Evolutionary conservation across 2,329 filamentous ascomycete genomes (phyloP).

Genomic region (Pyricularia grisea): DNA sequence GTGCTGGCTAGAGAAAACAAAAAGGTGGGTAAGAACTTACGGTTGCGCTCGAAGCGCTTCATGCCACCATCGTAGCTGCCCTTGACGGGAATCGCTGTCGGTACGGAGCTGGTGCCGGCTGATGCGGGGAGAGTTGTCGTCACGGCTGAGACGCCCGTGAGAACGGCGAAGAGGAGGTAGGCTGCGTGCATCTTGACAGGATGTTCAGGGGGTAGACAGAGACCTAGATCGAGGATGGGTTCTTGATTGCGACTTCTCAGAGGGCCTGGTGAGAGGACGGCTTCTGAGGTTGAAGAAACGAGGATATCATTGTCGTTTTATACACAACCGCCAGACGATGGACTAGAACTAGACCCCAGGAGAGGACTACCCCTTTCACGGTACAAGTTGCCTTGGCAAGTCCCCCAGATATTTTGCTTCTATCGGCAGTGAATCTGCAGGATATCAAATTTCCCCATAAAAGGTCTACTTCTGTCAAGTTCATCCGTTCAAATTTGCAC

Average conservation of each 20-base stretch:
- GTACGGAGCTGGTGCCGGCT: conserved; percentile 1
- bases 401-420: background rate
- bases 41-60: conserved; percentile 6
- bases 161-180: conserved; percentile 3
- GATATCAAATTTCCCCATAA: background rate
- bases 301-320: background rate
- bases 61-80: conserved; percentile 5
- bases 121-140: conserved; percentile 6
- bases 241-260: background rate
- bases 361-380: background rate
- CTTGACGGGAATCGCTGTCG: conserved; percentile 7
- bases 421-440: background rate
- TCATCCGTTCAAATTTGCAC: background rate
- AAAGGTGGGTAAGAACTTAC: background rate
- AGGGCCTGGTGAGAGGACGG: background rate
- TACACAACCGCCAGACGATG: background rate
- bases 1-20: no score
- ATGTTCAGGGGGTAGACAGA: background rate
- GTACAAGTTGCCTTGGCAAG: background rate
- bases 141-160: conserved; percentile 4
- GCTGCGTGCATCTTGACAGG: conserved; percentile 3
- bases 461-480: background rate
- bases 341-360: background rate
- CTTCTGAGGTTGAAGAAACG: background rate
- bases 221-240: background rate